phyloP scores from a whole-genome alignment of 768 basidiomycete species.

The Agaricus blazei region DNA sequence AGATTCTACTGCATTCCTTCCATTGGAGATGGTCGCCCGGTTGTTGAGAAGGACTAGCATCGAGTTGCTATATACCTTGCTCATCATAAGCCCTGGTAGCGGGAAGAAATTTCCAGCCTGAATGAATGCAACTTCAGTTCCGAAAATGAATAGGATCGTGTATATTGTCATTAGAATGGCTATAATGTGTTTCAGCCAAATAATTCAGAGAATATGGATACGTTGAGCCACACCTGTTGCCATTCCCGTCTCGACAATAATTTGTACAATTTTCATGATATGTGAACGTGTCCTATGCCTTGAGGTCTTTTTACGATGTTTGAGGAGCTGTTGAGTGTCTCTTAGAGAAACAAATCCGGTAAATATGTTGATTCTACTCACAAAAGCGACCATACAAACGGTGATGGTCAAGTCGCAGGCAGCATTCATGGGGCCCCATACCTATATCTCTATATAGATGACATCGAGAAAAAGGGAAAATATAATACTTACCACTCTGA shows the following conservation, averaged over 20 bases:
- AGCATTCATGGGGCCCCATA: background rate
- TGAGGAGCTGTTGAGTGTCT: background rate
- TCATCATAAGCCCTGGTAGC: background rate
- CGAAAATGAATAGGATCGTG: background rate
- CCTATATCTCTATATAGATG: background rate
- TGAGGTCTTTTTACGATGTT: background rate
- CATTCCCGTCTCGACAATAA: background rate
- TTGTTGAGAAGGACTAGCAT: background rate
- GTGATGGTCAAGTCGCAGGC: background rate
- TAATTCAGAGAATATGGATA: background rate
- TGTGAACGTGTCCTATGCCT: background rate
- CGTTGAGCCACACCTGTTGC: background rate
- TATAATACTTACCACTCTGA: background rate
- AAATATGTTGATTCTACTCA: background rate
- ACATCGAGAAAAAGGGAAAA: background rate
- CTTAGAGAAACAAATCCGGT: background rate
- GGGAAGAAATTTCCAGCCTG: background rate
- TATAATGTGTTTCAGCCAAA: background rate
- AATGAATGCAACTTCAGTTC: background rate
- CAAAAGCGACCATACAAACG: background rate
- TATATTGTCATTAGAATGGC: background rate
- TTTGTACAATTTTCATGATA: background rate
- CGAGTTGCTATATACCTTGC: background rate
- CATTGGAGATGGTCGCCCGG: background rate
- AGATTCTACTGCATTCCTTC: background rate